Evolutionary conservation across 1,139 yeast species (phyloP), one percentile per base, ranked within the genome.

Genomic region (Kurtzmaniella quercitrusa): DNA sequence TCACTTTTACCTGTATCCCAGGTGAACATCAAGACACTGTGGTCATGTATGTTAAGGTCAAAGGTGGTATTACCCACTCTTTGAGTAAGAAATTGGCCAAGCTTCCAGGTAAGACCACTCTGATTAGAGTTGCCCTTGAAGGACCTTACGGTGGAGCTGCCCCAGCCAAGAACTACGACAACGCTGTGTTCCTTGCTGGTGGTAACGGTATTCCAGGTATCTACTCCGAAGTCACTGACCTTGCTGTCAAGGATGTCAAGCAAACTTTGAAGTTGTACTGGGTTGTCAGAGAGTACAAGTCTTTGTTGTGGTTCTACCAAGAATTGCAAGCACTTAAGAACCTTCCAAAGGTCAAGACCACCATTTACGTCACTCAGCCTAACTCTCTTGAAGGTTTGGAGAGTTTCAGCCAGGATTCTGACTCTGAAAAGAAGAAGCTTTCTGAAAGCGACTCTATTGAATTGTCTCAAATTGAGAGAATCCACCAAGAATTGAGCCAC

Each of bases 141-240:
- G 79, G 79, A 1, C 73, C 78, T 0, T 74, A 74, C 44, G 78
- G 78, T 2, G 71, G 65, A 42, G 47, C 61, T 2, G 56, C 66
- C 2, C 61, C 68, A 1, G 64, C 74, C 17, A 56, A 57, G 18
- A 60, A 57, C 39, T 68, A 65, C 48, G 67, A 68, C 42, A 53
- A 59, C 26, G 62, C 68, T 0, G 60, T 71, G 1, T 64, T 70
- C 39, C 49, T 74, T 3, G 76, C 76, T 2, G 77, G 77, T 17
- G 78, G 79, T 17, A 68, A 65, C 42, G 77, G 78, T 38, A 70
- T 76, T 40, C 77, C 78, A 0, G 78, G 80, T 8, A 65, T 71
- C 20, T 66, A 59, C 48, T 62, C 71, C 3, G 76, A 71, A 48
- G 71, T 62, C 2, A 47, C 48, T 21, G 64, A 62, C 36, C 50